Evolutionary conservation across 345 rosid species (phyloP), one percentile per base, ranked within the genome.

Genomic region (Chamaenerion angustifolium): DNA sequence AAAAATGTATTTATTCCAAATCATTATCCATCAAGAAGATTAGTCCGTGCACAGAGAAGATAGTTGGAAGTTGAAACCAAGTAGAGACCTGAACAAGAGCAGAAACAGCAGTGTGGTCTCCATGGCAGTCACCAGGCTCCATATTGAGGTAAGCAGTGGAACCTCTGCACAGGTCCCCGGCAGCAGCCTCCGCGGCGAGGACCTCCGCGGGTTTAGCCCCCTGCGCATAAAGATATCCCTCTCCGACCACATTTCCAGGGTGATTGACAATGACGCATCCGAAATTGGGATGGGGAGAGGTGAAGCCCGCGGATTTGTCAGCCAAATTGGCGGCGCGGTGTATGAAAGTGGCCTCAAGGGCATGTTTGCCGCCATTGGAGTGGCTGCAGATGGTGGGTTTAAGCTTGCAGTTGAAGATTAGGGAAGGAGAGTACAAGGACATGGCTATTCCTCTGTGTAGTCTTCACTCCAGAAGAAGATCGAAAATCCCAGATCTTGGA

Each of bases 81-180:
- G 37, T 1, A 49, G 48, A 43, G 64, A 83, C 95, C 95, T 86
- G 71, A 73, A 86, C 81, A 56, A 90, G 88, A 69, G 94, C 80
- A 51, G 95, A 90, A 56, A 82, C 78, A 3, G 96, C 94, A 41
- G 80, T 55, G 59, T 70, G 68, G 55, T 86, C 98, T 37, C 93
- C 96, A 57, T 86, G 85, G 71, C 95, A 90, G 61, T 90, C 96
- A 16, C 94, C 98, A 19, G 96, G 83, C 71, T 90, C 95, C 84
- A 86, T 57, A 57, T 83, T 90, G 21, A 90, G 66, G 67, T 77
- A 90, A 47, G 95, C 98, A 0, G 83, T 79, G 23, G 81, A 78
- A 59, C 83, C 89, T 56, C 65, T 65, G 46, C 76, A 73, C 46
- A 25, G 53, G 48, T 61, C 75, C 7, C 21, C 13, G 7, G 83